These are phyloP conservation scores for Boletellus ananas DNA, from an alignment of 768 basidiomycete species.

Conservation along the genomic window DNA sequence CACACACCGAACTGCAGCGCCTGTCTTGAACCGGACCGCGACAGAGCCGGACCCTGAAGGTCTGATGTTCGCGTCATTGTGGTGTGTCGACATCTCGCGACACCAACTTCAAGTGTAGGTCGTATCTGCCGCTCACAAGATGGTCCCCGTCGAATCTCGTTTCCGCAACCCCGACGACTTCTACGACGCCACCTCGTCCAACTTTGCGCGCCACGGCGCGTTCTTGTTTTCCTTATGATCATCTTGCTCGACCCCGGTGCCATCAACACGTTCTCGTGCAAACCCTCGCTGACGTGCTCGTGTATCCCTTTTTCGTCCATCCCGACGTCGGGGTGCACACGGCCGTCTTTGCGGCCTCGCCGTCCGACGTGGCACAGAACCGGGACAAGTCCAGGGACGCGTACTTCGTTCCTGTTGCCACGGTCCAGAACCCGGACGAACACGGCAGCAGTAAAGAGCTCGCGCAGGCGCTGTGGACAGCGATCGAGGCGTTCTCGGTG, in stretches of 20 bases:
- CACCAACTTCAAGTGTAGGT: no score
- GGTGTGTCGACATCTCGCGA: slow-evolving; percentile 34
- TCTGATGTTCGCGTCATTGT: slow-evolving; percentile 62
- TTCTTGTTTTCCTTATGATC: slow-evolving; percentile 18
- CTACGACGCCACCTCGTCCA: slow-evolving; percentile 23
- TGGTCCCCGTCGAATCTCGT: slow-evolving; percentile 14
- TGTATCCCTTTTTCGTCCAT: slow-evolving; percentile 16
- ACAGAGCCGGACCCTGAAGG: slow-evolving; percentile 34
- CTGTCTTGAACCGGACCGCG: slow-evolving; percentile 50
- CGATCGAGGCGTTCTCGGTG: slow-evolving; percentile 24
- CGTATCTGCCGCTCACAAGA: slow-evolving; percentile 27
- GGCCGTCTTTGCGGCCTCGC: slow-evolving; percentile 30
- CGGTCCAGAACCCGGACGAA: slow-evolving; percentile 8
- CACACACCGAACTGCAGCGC: slow-evolving; percentile 28
- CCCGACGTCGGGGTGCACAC: slow-evolving; percentile 26
- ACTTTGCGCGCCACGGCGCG: slow-evolving; percentile 34
- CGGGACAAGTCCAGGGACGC: slow-evolving; percentile 28
- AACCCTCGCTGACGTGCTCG: slow-evolving; percentile 11
- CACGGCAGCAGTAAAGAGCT: slow-evolving; percentile 20
- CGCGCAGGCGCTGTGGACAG: slow-evolving; percentile 27
- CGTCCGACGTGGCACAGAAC: slow-evolving; percentile 17
- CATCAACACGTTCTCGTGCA: slow-evolving; percentile 30
- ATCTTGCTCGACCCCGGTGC: slow-evolving; percentile 30
- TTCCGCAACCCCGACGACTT: slow-evolving; percentile 35
- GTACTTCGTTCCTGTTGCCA: slow-evolving; percentile 28